Percentiles rank a stretch among this genome's conserved stretches.
phyloP scores from a whole-genome alignment of 192 early-diverging fungal species.

The Jimgerdemannia lactiflua region DNA sequence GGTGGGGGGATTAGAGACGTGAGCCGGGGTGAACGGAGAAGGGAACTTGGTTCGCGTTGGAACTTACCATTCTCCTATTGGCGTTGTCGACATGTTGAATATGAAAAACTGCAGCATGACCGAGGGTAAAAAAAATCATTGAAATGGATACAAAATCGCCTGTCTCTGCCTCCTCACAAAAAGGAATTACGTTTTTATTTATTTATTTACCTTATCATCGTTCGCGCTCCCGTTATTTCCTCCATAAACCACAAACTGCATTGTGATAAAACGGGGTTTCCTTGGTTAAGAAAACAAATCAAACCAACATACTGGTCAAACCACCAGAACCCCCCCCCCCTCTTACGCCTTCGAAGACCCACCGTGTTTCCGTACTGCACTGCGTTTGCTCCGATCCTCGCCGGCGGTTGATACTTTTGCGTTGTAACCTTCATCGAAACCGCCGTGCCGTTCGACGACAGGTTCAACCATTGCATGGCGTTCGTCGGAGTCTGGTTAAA shows the following conservation, averaged over 20 bases:
- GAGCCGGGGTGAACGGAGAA: background rate
- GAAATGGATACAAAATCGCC: background rate
- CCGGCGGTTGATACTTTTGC: background rate
- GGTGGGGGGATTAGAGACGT: background rate
- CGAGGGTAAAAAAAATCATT: background rate
- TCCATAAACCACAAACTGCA: background rate
- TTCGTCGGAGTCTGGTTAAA: background rate
- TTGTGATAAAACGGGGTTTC: background rate
- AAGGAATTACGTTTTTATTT: background rate
- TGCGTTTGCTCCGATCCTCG: background rate
- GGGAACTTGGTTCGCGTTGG: background rate
- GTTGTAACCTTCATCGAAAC: too few species aligned
- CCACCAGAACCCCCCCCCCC: too few species aligned
- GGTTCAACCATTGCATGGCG: background rate
- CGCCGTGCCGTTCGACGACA: background rate
- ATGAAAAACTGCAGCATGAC: background rate
- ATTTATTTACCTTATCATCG: background rate
- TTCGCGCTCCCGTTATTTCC: background rate
- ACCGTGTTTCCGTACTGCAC: background rate
- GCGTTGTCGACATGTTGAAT: background rate
- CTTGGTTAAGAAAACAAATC: background rate
- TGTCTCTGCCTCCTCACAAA: background rate
- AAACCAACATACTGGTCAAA: background rate
- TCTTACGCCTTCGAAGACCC: background rate
- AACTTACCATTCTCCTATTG: background rate